Evolutionary conservation across 2,329 filamentous ascomycete species (phyloP).

Genomic region (Ceratocystis ficicola): DNA sequence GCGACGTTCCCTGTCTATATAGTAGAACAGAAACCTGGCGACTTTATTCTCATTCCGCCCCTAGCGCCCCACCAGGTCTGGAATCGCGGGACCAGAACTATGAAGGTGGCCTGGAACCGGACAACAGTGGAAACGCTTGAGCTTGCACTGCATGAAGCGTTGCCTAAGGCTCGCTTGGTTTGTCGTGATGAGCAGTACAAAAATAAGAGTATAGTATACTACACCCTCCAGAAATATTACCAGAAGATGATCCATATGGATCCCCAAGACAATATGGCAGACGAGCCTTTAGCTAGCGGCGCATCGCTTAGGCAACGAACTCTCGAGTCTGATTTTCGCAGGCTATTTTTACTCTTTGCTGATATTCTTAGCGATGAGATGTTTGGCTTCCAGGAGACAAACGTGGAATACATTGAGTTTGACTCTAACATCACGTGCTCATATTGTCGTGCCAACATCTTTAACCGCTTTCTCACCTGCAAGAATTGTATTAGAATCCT

Average conservation of each 20-base stretch:
- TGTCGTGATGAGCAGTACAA: conserved; percentile 98
- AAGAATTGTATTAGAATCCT: conserved; percentile 63
- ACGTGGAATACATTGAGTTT: conserved; percentile 65
- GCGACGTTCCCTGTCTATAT: conserved; percentile 88
- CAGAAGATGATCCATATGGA: conserved; percentile 38
- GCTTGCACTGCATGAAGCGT: conserved; percentile 70
- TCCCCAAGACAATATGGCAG: conserved; percentile 40
- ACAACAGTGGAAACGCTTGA: conserved; percentile 86
- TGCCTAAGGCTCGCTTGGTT: conserved; percentile 79
- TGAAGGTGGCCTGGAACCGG: conserved; percentile 97
- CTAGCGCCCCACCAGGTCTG: conserved; percentile 94
- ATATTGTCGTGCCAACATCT: conserved; percentile 91
- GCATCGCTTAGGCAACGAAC: conserved; percentile 45
- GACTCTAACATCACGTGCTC: conserved; percentile 91
- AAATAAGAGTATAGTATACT: conserved; percentile 92
- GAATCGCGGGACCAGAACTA: conserved; percentile 89
- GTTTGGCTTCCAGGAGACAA: conserved; percentile 60
- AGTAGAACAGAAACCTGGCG: conserved; percentile 78
- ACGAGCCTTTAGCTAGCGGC: conserved; percentile 34
- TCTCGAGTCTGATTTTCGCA: conserved; percentile 70
- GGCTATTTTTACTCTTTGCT: conserved; percentile 65
- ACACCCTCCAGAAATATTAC: conserved; percentile 68
- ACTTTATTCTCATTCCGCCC: conserved; percentile 87
- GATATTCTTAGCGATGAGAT: conserved; percentile 74
- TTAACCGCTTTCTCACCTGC: conserved; percentile 92